A percentile compares a stretch with the other conserved stretches of the same genome.
Evolutionary conservation across 768 basidiomycete genomes (phyloP).

Genomic region (Coprinopsis marcescibilis): DNA sequence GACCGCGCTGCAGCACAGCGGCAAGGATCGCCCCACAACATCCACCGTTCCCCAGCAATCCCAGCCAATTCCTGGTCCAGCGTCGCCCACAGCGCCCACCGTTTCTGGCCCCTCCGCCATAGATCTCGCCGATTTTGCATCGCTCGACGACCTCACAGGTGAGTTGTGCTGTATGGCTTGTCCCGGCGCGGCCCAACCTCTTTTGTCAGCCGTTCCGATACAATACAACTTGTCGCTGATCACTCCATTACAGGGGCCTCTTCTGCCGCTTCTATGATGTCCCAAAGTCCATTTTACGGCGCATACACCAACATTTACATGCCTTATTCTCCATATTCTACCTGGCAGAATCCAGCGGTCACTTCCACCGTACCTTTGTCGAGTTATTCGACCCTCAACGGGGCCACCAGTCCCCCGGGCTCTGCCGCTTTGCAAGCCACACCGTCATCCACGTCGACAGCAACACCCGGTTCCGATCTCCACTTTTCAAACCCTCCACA

Average conservation of each 20-base stretch:
- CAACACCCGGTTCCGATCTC: slow-evolving; percentile 19
- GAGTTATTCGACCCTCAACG: slow-evolving; percentile 72
- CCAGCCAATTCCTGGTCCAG: neutral
- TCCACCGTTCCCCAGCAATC: slow-evolving; percentile 14
- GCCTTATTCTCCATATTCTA: slow-evolving; percentile 45
- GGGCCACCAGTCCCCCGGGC: slow-evolving; percentile 52
- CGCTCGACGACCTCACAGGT: slow-evolving; percentile 38
- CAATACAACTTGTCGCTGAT: neutral
- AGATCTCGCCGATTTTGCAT: slow-evolving; percentile 39
- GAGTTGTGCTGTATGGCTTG: slow-evolving; percentile 14
- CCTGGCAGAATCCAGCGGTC: slow-evolving; percentile 42
- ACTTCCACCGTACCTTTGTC: slow-evolving; percentile 51
- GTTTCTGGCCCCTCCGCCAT: slow-evolving; percentile 21
- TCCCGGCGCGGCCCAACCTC: neutral
- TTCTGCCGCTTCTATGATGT: slow-evolving; percentile 32
- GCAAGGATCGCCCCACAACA: slow-evolving; percentile 31
- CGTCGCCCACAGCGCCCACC: slow-evolving; percentile 16
- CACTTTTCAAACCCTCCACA: slow-evolving; percentile 20
- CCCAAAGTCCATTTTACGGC: slow-evolving; percentile 36
- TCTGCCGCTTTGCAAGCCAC: no score
- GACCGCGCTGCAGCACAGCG: slow-evolving; percentile 12
- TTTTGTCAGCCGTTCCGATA: slow-evolving; percentile 1
- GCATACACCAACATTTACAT: slow-evolving; percentile 32
- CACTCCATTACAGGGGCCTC: slow-evolving; percentile 16
- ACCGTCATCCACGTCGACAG: slow-evolving; percentile 19